Evolutionary conservation across 768 basidiomycete genomes (phyloP), one percentile per base, ranked within the genome.

Genomic region (Mycena vulgaris): DNA sequence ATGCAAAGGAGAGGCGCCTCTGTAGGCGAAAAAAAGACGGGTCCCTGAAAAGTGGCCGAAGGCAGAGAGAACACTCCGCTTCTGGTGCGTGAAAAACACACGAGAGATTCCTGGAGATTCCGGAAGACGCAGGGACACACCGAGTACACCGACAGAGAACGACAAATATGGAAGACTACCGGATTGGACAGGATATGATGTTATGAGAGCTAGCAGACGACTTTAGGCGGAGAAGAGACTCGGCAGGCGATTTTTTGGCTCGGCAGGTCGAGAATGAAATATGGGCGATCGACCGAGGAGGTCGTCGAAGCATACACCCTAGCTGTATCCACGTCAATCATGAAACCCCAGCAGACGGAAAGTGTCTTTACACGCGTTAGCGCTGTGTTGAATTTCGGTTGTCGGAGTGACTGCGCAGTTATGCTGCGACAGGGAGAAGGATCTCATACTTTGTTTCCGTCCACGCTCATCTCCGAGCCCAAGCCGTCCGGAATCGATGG

Each of bases 141-240:
- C 10, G 23, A 9, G n/a, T 0, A 9, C 45, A 14, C 58, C 37
- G 27, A 52, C 9, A 16, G 27, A 59, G 33, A n/a, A 27, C 35
- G 55, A 66, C 68, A 64, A 49, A 70, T 59, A 28, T 66, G 66
- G 72, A 70, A 70, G 53, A 67, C 65, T 73, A 30, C 72, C 65
- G 49, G 64, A 69, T 69, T 42, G 55, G 67, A 61, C 42, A 45
- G 42, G 8, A 42, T 42, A 14, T 5, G 42, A 31, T 42, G 51
- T 21, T 27, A 16, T 13, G 10, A 35, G 39, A 19, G 11, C 2
- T n/a, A 6, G 21, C 31, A 45, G 39, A 37, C 39, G 35, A 51
- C 13, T 40, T 57, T 57, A n/a, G 37, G 45, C 25, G 11, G 30
- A 61, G 19, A 62, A 25, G 42, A 62, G 31, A 9, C 5, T 27